Evolutionary conservation across 257 asterid genomes (phyloP).

Genomic region (Solanum rostratum): DNA sequence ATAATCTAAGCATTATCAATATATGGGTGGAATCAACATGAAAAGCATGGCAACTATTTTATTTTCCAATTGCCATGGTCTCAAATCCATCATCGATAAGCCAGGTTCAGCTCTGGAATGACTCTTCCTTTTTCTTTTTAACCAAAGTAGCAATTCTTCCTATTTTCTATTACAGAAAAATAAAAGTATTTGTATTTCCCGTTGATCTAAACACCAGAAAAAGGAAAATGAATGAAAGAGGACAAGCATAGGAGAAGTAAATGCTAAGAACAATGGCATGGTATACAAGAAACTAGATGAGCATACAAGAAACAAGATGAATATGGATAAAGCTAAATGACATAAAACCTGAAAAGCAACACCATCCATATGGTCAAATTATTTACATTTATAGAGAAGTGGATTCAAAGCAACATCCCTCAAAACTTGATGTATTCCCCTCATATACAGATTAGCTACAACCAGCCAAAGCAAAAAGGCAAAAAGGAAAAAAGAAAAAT

Average conservation of each 20-base stretch:
- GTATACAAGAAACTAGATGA: neutral
- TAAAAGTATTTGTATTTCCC: neutral
- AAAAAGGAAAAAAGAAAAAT: neutral
- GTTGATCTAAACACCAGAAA: neutral
- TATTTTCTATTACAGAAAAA: neutral
- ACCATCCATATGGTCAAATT: neutral
- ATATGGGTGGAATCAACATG: neutral
- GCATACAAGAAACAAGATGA: neutral
- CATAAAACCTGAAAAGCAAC: neutral
- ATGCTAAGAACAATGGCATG: neutral
- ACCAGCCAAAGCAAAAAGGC: neutral
- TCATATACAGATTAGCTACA: neutral
- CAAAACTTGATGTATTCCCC: neutral
- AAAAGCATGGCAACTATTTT: neutral
- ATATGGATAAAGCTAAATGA: neutral
- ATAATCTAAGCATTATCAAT: neutral
- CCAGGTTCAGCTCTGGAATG: neutral
- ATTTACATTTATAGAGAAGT: neutral
- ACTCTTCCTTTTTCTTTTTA: neutral
- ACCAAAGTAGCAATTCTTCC: neutral
- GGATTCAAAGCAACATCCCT: neutral
- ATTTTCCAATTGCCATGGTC: neutral
- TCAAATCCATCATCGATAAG: neutral
- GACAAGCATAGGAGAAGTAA: neutral
- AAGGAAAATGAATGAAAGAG: neutral